Percentiles rank a stretch among this genome's conserved stretches.
Evolutionary conservation across 1,284 basidiomycete species (phyloP).

Genomic region (Fomitopsis pinicola): DNA sequence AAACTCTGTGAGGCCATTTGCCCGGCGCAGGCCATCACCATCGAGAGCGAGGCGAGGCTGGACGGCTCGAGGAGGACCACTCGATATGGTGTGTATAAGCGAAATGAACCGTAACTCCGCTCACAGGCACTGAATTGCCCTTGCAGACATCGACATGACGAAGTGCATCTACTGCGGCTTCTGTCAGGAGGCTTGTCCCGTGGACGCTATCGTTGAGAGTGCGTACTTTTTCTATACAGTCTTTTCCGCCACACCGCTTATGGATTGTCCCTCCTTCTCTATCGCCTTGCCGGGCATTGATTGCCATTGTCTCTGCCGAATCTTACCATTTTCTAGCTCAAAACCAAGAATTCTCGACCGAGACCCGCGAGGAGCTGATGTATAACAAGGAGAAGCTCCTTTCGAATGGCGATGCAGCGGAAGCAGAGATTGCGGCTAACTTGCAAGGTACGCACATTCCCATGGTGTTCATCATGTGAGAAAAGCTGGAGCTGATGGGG

Average conservation of each 20-base stretch:
- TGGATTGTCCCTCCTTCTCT: not conserved
- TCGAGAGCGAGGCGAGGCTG: slow-evolving; percentile 94
- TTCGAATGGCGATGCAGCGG: slow-evolving; percentile 93
- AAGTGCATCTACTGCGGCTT: slow-evolving; percentile 98
- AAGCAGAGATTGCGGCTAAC: slow-evolving; percentile 96
- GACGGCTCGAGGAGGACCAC: slow-evolving; percentile 98
- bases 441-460: slow-evolving; percentile 59
- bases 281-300: not conserved
- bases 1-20: slow-evolving; percentile 99
- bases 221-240: slow-evolving; percentile 30
- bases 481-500: slow-evolving; percentile 14
- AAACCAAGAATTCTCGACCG: slow-evolving; percentile 95
- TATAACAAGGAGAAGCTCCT: slow-evolving; percentile 99
- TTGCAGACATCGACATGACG: slow-evolving; percentile 90
- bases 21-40: slow-evolving; percentile 99
- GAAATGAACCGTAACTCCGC: not conserved
- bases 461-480: slow-evolving; percentile 9
- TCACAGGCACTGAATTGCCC: slow-evolving; percentile 3
- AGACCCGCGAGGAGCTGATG: slow-evolving; percentile 96
- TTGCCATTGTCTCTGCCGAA: not conserved
- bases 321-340: slow-evolving; percentile 52
- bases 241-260: not conserved
- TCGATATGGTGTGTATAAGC: slow-evolving; percentile 71
- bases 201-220: slow-evolving; percentile 99
- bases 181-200: slow-evolving; percentile 99